Conservation (phyloP, 1,284 basidiomycete species). For the Vanrija sp. region DNA sequence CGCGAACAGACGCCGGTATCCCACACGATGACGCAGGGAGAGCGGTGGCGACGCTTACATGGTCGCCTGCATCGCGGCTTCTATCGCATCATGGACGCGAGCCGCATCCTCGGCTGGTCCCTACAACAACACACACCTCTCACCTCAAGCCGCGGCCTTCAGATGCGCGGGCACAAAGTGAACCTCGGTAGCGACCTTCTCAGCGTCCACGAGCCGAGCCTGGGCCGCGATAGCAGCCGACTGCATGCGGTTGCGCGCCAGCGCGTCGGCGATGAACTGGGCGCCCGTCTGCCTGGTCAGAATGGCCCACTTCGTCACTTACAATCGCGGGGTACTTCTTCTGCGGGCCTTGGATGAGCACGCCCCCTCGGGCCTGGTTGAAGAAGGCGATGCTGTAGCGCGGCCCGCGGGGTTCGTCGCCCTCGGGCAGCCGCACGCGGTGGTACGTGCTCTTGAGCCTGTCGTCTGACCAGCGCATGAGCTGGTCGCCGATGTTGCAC, state of each 20-base stretch:
- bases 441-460: slow-evolving; percentile 35
- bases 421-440: slow-evolving; percentile 30
- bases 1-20: too few relatives aligned
- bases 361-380: slow-evolving; percentile 30
- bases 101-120: too few relatives aligned
- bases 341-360: slow-evolving; percentile 30
- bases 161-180: slow-evolving; percentile 32
- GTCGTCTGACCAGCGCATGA: slow-evolving; percentile 35
- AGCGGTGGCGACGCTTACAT: too few relatives aligned
- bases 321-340: slow-evolving; percentile 33
- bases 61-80: too few relatives aligned
- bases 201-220: slow-evolving; percentile 14
- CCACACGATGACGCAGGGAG: too few relatives aligned
- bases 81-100: too few relatives aligned
- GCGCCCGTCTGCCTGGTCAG: slow-evolving; percentile 24
- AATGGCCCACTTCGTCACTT: slow-evolving; percentile 6
- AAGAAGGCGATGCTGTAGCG: slow-evolving; percentile 37
- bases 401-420: slow-evolving; percentile 19
- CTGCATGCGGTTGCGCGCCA: slow-evolving; percentile 32
- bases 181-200: slow-evolving; percentile 20
- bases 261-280: slow-evolving; percentile 29
- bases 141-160: background rate
- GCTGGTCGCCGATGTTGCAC: slow-evolving; percentile 39
- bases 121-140: too few relatives aligned
- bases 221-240: slow-evolving; percentile 25